Percentiles rank a stretch among this genome's conserved stretches.
Evolutionary conservation across 805 yeast species (phyloP).

Genomic region (Zygotorulaspora sp.): DNA sequence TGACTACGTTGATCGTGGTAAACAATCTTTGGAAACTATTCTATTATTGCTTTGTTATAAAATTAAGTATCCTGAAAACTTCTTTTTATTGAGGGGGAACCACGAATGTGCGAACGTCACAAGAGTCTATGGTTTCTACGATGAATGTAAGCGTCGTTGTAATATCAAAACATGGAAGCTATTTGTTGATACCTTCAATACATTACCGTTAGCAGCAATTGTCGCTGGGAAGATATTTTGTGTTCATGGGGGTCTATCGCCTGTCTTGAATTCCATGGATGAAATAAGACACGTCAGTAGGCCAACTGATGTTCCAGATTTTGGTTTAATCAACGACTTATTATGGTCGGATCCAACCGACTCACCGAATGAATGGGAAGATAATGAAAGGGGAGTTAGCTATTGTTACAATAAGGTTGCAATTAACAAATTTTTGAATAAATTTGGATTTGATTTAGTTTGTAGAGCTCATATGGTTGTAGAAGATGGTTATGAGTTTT

Average conservation of each 20-base stretch:
- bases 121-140: constrained; percentile 94
- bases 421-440: constrained; percentile 61
- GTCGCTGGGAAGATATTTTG: constrained; percentile 94
- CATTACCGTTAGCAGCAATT: constrained; percentile 91
- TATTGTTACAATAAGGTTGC: constrained; percentile 71
- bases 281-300: constrained; percentile 69
- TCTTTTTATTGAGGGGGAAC: constrained; percentile 87
- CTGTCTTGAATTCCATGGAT: constrained; percentile 57
- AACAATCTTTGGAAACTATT: constrained; percentile 91
- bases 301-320: constrained; percentile 82
- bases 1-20: constrained; percentile 97
- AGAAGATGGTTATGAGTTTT: constrained; percentile 83
- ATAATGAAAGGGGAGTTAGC: constrained; percentile 79
- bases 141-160: constrained; percentile 93
- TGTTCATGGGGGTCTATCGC: constrained; percentile 81
- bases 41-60: constrained; percentile 83
- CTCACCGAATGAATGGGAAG: constrained; percentile 59
- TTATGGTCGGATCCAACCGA: constrained; percentile 81
- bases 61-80: constrained; percentile 94
- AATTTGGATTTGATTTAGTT: constrained; percentile 68
- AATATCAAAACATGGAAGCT: constrained; percentile 90
- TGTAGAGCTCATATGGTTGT: constrained; percentile 89
- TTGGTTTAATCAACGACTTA: constrained; percentile 70
- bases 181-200: constrained; percentile 91
- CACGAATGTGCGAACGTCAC: constrained; percentile 98